Evolutionary conservation across 768 basidiomycete species (phyloP), one percentile per base, ranked within the genome.

Genomic region (Macrolepiota fuliginosa): DNA sequence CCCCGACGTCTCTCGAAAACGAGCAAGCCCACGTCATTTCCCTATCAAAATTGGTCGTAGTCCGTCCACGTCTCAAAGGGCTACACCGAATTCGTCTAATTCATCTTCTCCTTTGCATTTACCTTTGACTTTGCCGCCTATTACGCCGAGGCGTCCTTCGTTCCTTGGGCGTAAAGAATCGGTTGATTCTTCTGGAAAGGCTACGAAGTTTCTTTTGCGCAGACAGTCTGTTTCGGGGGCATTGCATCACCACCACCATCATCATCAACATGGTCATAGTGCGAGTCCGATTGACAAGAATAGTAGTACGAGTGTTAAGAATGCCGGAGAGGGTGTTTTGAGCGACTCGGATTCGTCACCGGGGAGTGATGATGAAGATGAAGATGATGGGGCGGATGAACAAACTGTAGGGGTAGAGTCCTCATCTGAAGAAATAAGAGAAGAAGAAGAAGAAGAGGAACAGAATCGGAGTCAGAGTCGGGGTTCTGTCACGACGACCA

Each of bases 261-360:
- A 42, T 10, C 40, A 51, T 40, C 61, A 65, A 13, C 67, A 68
- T 29, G 61, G 61, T 46, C 68, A 67, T 13, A 78, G 74, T 54
- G 63, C 73, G 5, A 79, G 77, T 64, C 75, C 76, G 12, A 77
- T 77, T 63, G 76, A 79, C 56, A 71, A 71, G 56, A 68, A 66
- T 45, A 70, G 67, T 19, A 70, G 67, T 19, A 65, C 72, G 10
- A 89, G 83, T 62, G 73, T 84, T 35, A 76, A 83, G 1, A 86
- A 91, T 66, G 83, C 88, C 11, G 91, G 91, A 3, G 91, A 92
- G 67, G 90, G 91, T 27, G 89, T 87, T 1, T 72, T 93, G 3
- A 88, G 89, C 61, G 90, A 91, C 67, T 91, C 89, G 0, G 90
- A 91, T 73, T 90, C 89, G 1, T 82, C 81, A 1, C 72, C 70